A percentile compares a stretch with the other conserved stretches of the same genome.
Conservation (phyloP, 2,329 filamentous ascomycete species). For the Venturia oleaginea region DNA sequence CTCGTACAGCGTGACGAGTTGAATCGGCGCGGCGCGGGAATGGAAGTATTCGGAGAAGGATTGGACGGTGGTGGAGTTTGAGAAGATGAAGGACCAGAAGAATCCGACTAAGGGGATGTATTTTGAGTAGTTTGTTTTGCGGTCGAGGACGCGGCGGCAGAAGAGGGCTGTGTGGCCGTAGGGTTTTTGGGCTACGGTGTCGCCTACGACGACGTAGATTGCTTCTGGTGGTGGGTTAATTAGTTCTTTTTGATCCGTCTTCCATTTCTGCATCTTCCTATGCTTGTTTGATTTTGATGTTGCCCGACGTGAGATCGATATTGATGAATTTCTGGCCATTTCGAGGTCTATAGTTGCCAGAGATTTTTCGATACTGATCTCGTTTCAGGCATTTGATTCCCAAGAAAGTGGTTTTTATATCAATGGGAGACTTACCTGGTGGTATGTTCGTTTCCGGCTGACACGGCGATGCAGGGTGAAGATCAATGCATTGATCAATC, state of each 20-base stretch:
- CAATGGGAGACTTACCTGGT: not conserved
- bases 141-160: not conserved
- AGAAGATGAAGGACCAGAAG: not conserved
- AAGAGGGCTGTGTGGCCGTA: not conserved
- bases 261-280: not conserved
- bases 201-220: not conserved
- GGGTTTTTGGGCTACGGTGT: not conserved
- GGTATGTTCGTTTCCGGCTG: constrained; percentile 1
- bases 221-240: not conserved
- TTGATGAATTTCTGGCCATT: not conserved
- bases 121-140: not conserved
- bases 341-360: not conserved
- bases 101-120: not conserved
- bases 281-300: not conserved
- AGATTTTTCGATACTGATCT: not conserved
- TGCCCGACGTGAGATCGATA: not conserved
- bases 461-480: constrained; percentile 2
- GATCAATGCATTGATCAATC: constrained; percentile 1
- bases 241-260: not conserved
- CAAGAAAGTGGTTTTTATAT: not conserved
- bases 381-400: not conserved
- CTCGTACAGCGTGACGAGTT: not conserved
- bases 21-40: not conserved
- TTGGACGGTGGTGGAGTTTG: not conserved
- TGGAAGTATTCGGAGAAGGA: constrained; percentile 2